Percentiles rank a stretch among this genome's conserved stretches.
Evolutionary conservation across 2,329 filamentous ascomycete species (phyloP).

Genomic region (Xylaria sp.): DNA sequence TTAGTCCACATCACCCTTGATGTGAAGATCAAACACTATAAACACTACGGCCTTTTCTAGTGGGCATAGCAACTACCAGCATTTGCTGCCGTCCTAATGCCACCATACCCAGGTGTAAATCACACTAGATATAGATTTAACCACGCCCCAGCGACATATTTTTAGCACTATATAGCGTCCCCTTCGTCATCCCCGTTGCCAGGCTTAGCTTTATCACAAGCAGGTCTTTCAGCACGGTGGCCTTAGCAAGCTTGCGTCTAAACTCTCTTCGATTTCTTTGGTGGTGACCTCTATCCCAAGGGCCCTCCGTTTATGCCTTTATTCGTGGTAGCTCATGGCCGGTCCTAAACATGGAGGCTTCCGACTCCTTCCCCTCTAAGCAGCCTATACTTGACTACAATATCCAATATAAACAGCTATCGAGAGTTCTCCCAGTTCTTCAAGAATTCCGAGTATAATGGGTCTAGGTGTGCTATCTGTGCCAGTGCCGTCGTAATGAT

Average conservation of each 20-base stretch:
- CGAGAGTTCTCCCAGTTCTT: background rate
- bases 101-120: background rate
- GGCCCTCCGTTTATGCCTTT: no score
- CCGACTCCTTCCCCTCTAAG: background rate
- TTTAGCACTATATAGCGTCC: background rate
- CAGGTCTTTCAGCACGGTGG: background rate
- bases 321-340: no score
- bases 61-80: background rate
- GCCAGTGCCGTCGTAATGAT: background rate
- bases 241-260: background rate
- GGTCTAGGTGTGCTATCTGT: no score
- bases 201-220: background rate
- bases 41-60: background rate
- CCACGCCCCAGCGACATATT: background rate
- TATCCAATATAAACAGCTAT: background rate
- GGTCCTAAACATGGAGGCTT: background rate
- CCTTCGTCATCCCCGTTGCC: background rate
- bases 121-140: background rate
- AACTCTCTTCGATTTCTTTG: background rate
- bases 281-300: background rate
- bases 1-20: slow-evolving; percentile 46
- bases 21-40: background rate
- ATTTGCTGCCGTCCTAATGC: background rate
- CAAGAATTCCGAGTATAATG: background rate
- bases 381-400: background rate